A percentile compares a stretch with the other conserved stretches of the same genome.
Conservation (phyloP, 2,329 filamentous ascomycete genomes). For the Paraconiothyrium sp. region DNA sequence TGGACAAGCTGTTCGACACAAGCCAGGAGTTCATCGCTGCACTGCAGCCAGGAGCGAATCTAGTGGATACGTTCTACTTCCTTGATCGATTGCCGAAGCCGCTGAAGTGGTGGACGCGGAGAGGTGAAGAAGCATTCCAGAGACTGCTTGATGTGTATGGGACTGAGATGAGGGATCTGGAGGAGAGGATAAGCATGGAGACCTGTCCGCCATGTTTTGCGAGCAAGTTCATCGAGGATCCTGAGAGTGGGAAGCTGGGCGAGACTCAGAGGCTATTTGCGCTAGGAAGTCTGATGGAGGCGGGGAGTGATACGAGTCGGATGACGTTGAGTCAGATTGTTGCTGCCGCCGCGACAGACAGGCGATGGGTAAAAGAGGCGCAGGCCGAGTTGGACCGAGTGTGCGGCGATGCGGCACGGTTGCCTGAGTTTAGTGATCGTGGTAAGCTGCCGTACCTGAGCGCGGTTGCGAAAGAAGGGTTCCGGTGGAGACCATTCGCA, state of each 20-base stretch:
- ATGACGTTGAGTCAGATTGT: conserved; percentile 32
- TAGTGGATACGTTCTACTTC: conserved; percentile 45
- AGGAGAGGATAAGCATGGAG: conserved; percentile 38
- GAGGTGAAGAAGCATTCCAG: conserved; percentile 33
- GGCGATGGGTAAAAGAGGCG: conserved; percentile 30
- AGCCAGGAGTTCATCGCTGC: conserved; percentile 31
- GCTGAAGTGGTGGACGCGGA: conserved; percentile 42
- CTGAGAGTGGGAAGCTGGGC: conserved; percentile 33
- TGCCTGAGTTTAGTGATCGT: conserved; percentile 28
- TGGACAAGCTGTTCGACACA: conserved; percentile 29
- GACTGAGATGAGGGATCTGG: conserved; percentile 29
- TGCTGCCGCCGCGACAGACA: conserved; percentile 30
- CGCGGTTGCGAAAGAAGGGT: conserved; percentile 31
- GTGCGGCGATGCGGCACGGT: conserved; percentile 25
- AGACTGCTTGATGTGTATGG: conserved; percentile 34
- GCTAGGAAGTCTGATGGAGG: conserved; percentile 41
- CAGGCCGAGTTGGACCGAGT: conserved; percentile 30
- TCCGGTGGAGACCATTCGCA: conserved; percentile 32
- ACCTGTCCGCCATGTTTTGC: conserved; percentile 55
- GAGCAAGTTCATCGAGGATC: conserved; percentile 52
- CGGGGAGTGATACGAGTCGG: conserved; percentile 35
- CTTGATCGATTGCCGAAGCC: conserved; percentile 41
- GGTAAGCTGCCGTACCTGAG: conserved; percentile 23
- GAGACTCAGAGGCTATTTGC: conserved; percentile 49
- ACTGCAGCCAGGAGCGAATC: conserved; percentile 41